These are phyloP conservation scores for Zymoseptoria ardabiliae DNA, from an alignment of 2,329 filamentous ascomycete genomes.

Conservation along the genomic window DNA sequence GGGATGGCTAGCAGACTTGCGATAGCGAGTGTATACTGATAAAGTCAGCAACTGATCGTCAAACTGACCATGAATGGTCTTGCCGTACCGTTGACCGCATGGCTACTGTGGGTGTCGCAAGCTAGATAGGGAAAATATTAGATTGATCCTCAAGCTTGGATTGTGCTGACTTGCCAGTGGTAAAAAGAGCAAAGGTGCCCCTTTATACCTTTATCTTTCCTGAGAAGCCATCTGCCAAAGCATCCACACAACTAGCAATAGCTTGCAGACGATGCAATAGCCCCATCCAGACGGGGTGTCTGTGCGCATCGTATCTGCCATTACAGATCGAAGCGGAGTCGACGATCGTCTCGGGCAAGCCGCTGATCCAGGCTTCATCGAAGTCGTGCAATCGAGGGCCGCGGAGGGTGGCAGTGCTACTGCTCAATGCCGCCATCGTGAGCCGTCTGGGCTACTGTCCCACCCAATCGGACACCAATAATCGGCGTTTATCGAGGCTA, in stretches of 20 bases:
- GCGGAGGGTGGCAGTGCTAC: background rate
- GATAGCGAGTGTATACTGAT: background rate
- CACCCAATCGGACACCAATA: background rate
- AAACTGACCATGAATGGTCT: background rate
- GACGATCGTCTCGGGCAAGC: background rate
- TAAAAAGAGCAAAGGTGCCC: background rate
- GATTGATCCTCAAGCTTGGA: background rate
- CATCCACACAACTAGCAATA: too few species aligned
- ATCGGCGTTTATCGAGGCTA: background rate
- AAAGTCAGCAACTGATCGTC: background rate
- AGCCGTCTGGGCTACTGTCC: background rate
- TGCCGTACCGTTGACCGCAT: background rate
- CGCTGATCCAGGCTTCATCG: background rate
- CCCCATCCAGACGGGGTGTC: too few species aligned
- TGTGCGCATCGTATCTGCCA: background rate
- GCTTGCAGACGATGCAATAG: too few species aligned
- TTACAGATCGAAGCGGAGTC: background rate
- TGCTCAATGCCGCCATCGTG: background rate
- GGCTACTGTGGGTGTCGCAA: background rate
- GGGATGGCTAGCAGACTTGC: background rate
- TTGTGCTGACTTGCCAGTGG: background rate
- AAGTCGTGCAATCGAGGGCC: background rate
- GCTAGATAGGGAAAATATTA: background rate
- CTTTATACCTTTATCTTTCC: background rate
- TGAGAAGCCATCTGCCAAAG: background rate